Evolutionary conservation across 148 eudicot species (phyloP), one percentile per base, ranked within the genome.

Genomic region (Limonium bicolor): DNA sequence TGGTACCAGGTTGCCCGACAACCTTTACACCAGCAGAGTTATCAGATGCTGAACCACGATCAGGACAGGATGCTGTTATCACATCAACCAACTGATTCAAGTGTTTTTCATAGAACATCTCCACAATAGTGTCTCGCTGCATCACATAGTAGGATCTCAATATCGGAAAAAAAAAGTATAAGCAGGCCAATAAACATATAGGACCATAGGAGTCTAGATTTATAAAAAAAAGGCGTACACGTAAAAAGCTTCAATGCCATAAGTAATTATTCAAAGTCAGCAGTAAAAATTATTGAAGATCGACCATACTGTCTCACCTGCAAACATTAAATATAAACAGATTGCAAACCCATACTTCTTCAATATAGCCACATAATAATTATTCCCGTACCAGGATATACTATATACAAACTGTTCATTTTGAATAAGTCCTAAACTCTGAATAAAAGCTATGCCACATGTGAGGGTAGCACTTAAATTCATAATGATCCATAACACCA

Each of bases 41-140:
- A 47, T 58, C 51, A 53, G 30, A 50, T 50, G 9, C 53, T 53
- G 36, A 49, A 53, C 64, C 51, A 27, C 13, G 54, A 26, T 66
- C 67, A 7, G 77, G 66, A 62, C 95, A 85, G 22, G 95, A 85
- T 22, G 70, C 60, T 17, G 80, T 71, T 57, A 85, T 75, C 42
- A 67, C 80, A 61, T 81, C 94, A 71, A 92, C 68, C 61, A 92
- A 61, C 60, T 78, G 82, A 55, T 63, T 69, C 63, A 92, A 62
- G 64, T 92, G 94, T 78, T 69, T 85, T 73, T 92, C 95, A 31
- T 85, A 85, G 60, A 92, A 92, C 36, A 85, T 58, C 40, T 81
- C 95, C 49, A 92, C 56, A 18, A 85, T 63, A 43, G 76, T 46
- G 42, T 85, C 99, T 71, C 73, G 78, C 99, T 92, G 99, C 72